phyloP scores from a whole-genome alignment of 73 alveolate genomes.

The Loxodes magnus region DNA sequence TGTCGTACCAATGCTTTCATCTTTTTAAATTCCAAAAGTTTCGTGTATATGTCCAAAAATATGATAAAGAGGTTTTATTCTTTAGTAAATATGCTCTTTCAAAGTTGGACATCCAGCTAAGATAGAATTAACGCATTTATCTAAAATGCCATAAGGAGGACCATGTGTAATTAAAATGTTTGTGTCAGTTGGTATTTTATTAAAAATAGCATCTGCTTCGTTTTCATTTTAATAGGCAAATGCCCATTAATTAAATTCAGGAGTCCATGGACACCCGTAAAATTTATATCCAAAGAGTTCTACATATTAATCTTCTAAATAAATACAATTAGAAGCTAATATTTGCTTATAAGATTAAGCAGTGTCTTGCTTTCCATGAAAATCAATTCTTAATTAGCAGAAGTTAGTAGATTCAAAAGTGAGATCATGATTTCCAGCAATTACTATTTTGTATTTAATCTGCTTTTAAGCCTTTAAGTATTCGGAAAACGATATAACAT shows the following conservation, averaged over 20 bases:
- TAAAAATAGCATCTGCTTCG: slow-evolving; percentile 12
- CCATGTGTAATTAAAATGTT: slow-evolving; percentile 37
- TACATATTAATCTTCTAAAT: slow-evolving; percentile 23
- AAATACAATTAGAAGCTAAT: slow-evolving; percentile 11
- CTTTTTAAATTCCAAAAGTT: slow-evolving; percentile 14
- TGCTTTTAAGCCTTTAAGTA: slow-evolving; percentile 5
- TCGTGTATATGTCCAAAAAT: slow-evolving; percentile 37
- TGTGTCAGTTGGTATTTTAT: slow-evolving; percentile 17
- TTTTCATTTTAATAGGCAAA: slow-evolving; percentile 6
- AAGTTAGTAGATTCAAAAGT: slow-evolving; percentile 18
- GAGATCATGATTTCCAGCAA: slow-evolving; percentile 47
- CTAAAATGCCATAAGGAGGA: slow-evolving; percentile 25
- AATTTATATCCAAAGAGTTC: slow-evolving; percentile 23
- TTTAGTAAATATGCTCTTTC: background rate
- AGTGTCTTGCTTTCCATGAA: background rate
- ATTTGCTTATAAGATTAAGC: slow-evolving; percentile 3
- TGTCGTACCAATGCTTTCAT: slow-evolving; percentile 9
- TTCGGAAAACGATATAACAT: slow-evolving; percentile 12
- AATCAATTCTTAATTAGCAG: background rate
- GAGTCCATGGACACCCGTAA: slow-evolving; percentile 37
- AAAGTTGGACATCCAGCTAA: slow-evolving; percentile 13
- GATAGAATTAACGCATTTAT: background rate
- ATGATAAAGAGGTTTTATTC: slow-evolving; percentile 24
- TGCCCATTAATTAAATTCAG: slow-evolving; percentile 12
- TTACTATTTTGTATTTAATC: slow-evolving; percentile 27